A percentile compares a stretch with the other conserved stretches of the same genome.
Evolutionary conservation across 441 rosid genomes (phyloP).

Genomic region (Populus trichocarpa): DNA sequence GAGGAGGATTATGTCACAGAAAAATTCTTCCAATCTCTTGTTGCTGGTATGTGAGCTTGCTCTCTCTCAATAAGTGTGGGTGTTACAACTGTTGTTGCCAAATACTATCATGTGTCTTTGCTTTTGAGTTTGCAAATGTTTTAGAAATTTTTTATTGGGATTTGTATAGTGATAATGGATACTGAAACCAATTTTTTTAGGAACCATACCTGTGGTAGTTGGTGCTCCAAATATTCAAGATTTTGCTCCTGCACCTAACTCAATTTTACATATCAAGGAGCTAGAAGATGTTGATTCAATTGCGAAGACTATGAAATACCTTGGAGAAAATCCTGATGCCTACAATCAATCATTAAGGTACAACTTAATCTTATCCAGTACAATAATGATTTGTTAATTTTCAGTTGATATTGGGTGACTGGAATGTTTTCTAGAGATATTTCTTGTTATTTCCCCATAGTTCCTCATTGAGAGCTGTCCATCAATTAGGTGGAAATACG

Average conservation of each 20-base stretch:
- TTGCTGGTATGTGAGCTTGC: conserved; percentile 58
- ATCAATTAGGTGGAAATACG: conserved; percentile 74
- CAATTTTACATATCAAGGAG: conserved; percentile 65
- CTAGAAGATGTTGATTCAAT: conserved; percentile 52
- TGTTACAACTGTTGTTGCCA: background rate
- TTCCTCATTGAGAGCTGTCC: conserved; percentile 12
- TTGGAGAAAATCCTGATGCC: conserved; percentile 63
- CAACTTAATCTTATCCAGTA: background rate
- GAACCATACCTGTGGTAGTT: conserved; percentile 81
- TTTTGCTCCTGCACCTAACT: conserved; percentile 64
- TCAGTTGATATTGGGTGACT: background rate
- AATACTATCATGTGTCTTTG: background rate
- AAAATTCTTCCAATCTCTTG: conserved; percentile 88
- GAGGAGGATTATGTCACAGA: conserved; percentile 98
- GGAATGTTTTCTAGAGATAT: background rate
- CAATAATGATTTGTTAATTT: background rate
- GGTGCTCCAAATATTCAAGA: conserved; percentile 94
- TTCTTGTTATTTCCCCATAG: conserved; percentile 5
- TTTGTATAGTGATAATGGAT: background rate
- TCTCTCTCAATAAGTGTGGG: background rate
- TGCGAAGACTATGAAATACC: conserved; percentile 68
- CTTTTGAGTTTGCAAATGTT: background rate
- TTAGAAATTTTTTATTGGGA: no score
- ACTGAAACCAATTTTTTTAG: conserved; percentile 31
- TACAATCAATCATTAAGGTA: conserved; percentile 73